Percentiles rank a stretch among this genome's conserved stretches.
Conservation (phyloP, 2,329 filamentous ascomycete species). For the Scytalidium sp. region DNA sequence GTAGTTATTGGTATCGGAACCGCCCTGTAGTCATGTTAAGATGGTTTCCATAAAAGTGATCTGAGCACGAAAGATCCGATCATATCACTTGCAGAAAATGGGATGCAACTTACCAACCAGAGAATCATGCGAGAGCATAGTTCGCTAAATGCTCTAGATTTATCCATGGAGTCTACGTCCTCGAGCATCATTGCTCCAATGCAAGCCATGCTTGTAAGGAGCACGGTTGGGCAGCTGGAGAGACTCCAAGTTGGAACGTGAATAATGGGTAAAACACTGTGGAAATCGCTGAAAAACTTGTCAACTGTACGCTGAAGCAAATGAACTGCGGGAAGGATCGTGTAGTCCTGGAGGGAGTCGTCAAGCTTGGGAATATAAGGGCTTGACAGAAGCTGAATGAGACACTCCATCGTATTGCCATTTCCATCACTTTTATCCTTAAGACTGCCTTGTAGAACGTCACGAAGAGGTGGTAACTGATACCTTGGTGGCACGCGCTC, state of each 20-base stretch:
- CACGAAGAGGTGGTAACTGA: conserved; percentile 16
- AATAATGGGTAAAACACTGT: conserved; percentile 27
- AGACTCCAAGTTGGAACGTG: conserved; percentile 28
- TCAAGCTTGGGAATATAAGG: conserved; percentile 13
- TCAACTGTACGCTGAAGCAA: conserved; percentile 21
- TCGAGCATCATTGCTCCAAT: conserved; percentile 24
- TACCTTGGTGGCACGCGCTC: conserved; percentile 10
- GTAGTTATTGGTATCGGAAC: conserved; percentile 22
- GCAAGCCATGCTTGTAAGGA: conserved; percentile 28
- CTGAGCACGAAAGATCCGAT: too few relatives aligned
- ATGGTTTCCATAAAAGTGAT: too few relatives aligned
- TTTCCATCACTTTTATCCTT: neutral
- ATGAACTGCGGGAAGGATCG: conserved; percentile 14
- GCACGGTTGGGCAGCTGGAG: conserved; percentile 17
- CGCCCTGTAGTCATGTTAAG: conserved; percentile 13
- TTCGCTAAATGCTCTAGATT: conserved; percentile 20
- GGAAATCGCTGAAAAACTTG: conserved; percentile 24
- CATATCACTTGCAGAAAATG: too few relatives aligned
- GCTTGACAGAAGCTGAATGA: conserved; percentile 22
- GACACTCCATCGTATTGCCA: conserved; percentile 10
- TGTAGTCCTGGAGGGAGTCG: conserved; percentile 9
- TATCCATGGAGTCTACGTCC: conserved; percentile 10
- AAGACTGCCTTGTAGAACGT: conserved; percentile 15
- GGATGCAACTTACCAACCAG: conserved; percentile 21
- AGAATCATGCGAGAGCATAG: conserved; percentile 26